Evolutionary conservation across 129 eudicot species (phyloP), one percentile per base, ranked within the genome.

Genomic region (Scalesia atractyloides): DNA sequence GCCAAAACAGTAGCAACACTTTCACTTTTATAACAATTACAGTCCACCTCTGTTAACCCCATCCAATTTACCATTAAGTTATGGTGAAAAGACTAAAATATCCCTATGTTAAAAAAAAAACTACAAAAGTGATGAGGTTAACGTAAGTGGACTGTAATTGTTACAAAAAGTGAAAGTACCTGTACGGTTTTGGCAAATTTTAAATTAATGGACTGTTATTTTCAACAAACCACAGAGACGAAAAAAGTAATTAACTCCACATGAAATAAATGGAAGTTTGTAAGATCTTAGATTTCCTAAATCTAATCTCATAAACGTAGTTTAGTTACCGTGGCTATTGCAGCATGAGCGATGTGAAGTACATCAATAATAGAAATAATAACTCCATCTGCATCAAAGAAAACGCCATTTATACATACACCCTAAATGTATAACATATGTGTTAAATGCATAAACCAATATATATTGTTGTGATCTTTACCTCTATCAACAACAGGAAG

Each of bases 401-500:
- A 72, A 59, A 20, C 5, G 22, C 51, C 22, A 57, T 9, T 75
- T 76, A 14, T 43, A 59, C 30, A 14, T 30, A 59, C 14, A 24
- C 5, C 65, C 10, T 59, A 3, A 12, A 30, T 59, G 43, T 59
- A 59, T 59, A 59, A 22, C 12, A 19, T 53, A 9, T 30, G 17
- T 64, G 9, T 20, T 20, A 5, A 5, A 51, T 62, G 24, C 26
- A 36, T 22, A 66, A 71, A 34, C 61, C 15, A 9, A 66, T 61
- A 50, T 48, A 30, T 15, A 57, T 47, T 24, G 53, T 65, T n/a
- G 64, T 41, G 46, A 41, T 59, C 15, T 44, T 63, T 81, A 94
- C 99, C 99, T 90, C 84, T 86, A 74, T 90, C 97, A 73, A 88
- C 89, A 77, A 94, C 96, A 41, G 99, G 99, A 67, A 94, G 96